These are phyloP conservation scores for Plectosphaerella sp. DNA, from an alignment of 2,329 filamentous ascomycete genomes.

Conservation along the genomic window DNA sequence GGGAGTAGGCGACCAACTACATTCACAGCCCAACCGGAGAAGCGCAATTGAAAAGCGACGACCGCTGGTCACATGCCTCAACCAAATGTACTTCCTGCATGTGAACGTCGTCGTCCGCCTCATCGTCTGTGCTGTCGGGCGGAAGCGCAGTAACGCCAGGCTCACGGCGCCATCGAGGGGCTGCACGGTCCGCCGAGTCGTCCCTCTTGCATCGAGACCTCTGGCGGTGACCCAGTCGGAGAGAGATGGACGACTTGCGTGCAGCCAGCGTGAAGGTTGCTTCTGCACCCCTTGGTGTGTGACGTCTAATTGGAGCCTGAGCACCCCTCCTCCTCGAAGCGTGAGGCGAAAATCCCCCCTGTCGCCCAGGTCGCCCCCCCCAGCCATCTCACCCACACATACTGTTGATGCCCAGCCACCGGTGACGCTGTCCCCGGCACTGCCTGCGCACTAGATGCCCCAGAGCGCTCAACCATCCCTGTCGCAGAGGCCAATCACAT, in stretches of 20 bases:
- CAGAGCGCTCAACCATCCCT: background rate
- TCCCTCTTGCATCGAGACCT: no score
- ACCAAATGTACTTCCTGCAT: background rate
- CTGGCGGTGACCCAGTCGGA: no score
- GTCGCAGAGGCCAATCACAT: slow-evolving; percentile 12
- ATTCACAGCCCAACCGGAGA: no score
- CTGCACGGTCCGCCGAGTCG: no score
- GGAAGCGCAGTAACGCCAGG: no score
- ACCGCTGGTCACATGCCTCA: background rate
- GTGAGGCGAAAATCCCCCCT: no score
- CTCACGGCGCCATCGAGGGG: no score
- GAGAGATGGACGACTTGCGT: background rate
- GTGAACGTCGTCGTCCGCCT: no score
- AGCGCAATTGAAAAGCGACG: background rate
- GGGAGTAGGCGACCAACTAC: slow-evolving; percentile 55
- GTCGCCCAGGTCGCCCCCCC: no score
- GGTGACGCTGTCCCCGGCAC: background rate
- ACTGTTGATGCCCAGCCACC: background rate
- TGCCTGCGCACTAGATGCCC: no score
- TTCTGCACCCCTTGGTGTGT: background rate
- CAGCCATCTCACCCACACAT: no score
- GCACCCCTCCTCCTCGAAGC: slow-evolving; percentile 2
- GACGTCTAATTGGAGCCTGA: slow-evolving; percentile 31
- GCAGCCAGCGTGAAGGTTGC: background rate
- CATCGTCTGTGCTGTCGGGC: no score